phyloP scores from a whole-genome alignment of 768 basidiomycete species.

The Fibroporia radiculosa region DNA sequence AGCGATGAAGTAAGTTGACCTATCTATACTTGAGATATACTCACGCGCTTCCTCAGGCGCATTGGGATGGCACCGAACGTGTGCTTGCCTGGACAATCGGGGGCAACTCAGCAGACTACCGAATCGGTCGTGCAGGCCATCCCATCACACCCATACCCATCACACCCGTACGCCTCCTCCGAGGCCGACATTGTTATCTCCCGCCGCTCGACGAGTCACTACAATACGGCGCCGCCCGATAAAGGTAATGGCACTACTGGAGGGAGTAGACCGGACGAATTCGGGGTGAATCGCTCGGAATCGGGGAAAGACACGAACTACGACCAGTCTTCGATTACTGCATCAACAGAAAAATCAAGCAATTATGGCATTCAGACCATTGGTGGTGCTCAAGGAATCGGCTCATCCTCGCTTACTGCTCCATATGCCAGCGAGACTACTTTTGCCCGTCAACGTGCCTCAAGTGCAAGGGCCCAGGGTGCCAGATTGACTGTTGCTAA shows the following conservation, averaged over 20 bases:
- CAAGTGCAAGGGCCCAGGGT: constrained; percentile 12
- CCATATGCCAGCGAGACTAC: constrained; percentile 7
- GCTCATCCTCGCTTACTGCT: constrained; percentile 1
- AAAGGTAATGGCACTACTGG: constrained; percentile 11
- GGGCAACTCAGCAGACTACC: not conserved
- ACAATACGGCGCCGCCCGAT: constrained; percentile 22
- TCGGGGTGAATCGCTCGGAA: constrained; percentile 9
- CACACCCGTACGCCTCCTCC: constrained; percentile 6
- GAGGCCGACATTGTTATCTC: constrained; percentile 3
- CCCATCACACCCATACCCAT: constrained; percentile 1
- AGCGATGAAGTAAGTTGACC: constrained; percentile 40
- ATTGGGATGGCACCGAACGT: constrained; percentile 40
- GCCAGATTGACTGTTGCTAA: constrained; percentile 37
- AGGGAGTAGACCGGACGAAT: constrained; percentile 15
- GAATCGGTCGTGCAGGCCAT: constrained; percentile 4
- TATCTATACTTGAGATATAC: not conserved
- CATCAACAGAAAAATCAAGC: not conserved
- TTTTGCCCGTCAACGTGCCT: constrained; percentile 24
- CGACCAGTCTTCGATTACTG: constrained; percentile 5
- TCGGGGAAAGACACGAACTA: constrained; percentile 9
- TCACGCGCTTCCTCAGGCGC: constrained; percentile 27
- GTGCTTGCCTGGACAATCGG: constrained; percentile 12
- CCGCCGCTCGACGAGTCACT: constrained; percentile 17
- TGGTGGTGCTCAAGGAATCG: constrained; percentile 9
- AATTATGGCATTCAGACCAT: constrained; percentile 15